Evolutionary conservation across 768 basidiomycete genomes (phyloP).

Genomic region (Galerina marginata): DNA sequence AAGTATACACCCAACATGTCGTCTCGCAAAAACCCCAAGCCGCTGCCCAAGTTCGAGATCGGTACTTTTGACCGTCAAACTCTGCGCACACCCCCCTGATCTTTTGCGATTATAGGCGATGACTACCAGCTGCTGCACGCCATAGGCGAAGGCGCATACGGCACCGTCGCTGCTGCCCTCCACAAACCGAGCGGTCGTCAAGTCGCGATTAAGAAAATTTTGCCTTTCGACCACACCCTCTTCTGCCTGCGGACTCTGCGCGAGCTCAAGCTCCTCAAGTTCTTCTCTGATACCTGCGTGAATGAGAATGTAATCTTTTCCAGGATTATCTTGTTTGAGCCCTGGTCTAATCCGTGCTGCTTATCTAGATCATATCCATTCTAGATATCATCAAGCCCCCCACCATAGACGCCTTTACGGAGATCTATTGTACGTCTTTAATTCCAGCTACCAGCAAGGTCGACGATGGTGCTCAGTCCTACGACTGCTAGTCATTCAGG

Average conservation of each 20-base stretch:
- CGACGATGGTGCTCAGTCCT: conserved; percentile 12
- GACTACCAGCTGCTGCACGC: conserved; percentile 77
- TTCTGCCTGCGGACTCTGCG: conserved; percentile 90
- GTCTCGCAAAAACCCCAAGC: conserved; percentile 63
- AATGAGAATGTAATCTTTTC: conserved; percentile 72
- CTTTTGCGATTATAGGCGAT: conserved; percentile 50
- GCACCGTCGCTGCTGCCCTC: conserved; percentile 86
- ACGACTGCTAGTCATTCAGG: conserved; percentile 69
- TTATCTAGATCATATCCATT: conserved; percentile 83
- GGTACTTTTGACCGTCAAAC: conserved; percentile 43
- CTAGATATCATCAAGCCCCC: conserved; percentile 88
- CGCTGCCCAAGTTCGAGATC: conserved; percentile 75
- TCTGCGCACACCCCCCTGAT: conserved; percentile 4
- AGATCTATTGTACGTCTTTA: conserved; percentile 73
- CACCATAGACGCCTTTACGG: conserved; percentile 77
- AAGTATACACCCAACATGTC: conserved; percentile 50
- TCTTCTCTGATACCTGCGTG: conserved; percentile 79
- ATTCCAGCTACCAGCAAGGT: background rate
- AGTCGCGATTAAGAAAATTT: conserved; percentile 95
- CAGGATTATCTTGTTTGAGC: conserved; percentile 7
- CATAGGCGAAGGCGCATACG: conserved; percentile 89
- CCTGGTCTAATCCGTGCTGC: background rate
- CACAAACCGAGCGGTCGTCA: conserved; percentile 82
- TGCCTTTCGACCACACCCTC: conserved; percentile 92
- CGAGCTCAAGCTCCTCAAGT: conserved; percentile 89